Evolutionary conservation across 495 filamentous ascomycete genomes (phyloP).

Genomic region (Penicillium arizonense): DNA sequence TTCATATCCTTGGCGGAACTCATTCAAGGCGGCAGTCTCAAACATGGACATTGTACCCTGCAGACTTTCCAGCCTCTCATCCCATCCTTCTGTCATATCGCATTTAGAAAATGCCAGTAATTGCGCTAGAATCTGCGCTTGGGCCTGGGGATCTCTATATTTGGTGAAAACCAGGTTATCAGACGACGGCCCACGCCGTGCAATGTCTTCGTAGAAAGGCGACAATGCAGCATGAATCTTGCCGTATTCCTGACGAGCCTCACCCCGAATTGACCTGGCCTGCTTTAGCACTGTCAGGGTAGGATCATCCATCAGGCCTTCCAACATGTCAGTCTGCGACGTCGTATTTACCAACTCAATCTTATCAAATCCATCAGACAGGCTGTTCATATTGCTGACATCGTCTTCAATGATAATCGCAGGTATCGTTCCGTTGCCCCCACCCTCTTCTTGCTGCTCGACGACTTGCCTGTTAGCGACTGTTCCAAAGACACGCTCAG

Average conservation of each 20-base stretch:
- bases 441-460: conserved; percentile 46
- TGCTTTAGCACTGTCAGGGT: conserved; percentile 65
- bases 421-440: conserved; percentile 14
- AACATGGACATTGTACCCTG: conserved; percentile 77
- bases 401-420: conserved; percentile 10
- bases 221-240: conserved; percentile 84
- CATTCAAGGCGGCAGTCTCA: conserved; percentile 82
- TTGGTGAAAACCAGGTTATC: conserved; percentile 82
- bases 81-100: conserved; percentile 75
- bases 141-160: conserved; percentile 82
- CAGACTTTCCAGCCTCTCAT: conserved; percentile 65
- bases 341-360: conserved; percentile 47
- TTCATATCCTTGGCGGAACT: conserved; percentile 91
- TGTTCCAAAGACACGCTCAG: conserved; percentile 70
- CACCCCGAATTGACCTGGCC: conserved; percentile 76
- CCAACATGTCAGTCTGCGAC: conserved; percentile 9
- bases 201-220: conserved; percentile 85
- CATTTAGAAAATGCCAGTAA: conserved; percentile 73
- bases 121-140: conserved; percentile 84
- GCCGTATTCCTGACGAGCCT: conserved; percentile 86
- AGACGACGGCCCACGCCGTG: conserved; percentile 65
- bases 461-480: conserved; percentile 60
- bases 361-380: conserved; percentile 69
- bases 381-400: conserved; percentile 19
- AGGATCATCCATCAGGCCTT: conserved; percentile 33